Evolutionary conservation across 2,329 filamentous ascomycete genomes (phyloP).

Genomic region (Verticillium isaacii): DNA sequence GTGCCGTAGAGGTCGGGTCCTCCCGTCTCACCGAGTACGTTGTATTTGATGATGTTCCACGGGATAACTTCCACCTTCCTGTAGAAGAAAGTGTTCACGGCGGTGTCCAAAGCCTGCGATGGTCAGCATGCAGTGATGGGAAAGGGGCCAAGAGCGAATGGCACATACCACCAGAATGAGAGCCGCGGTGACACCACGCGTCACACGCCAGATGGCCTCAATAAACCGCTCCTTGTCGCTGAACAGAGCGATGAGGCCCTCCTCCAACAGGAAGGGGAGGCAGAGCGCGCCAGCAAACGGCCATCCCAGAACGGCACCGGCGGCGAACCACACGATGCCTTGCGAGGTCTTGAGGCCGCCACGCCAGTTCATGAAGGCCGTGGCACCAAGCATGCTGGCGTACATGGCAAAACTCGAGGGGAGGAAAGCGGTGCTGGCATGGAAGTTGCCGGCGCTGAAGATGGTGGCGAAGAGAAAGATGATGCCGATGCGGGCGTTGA

Average conservation of each 20-base stretch:
- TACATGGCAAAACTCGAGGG: constrained; percentile 98
- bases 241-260: constrained; percentile 54
- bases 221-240: constrained; percentile 55
- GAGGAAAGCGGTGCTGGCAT: constrained; percentile 80
- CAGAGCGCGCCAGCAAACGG: constrained; percentile 85
- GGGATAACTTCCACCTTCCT: constrained; percentile 71
- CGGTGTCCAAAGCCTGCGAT: constrained; percentile 60
- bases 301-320: constrained; percentile 86
- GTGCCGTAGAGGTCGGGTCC: constrained; percentile 93
- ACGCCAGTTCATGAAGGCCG: constrained; percentile 87
- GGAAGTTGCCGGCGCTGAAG: constrained; percentile 87
- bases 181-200: constrained; percentile 63
- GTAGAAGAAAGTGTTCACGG: constrained; percentile 81
- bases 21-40: constrained; percentile 76
- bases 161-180: constrained; percentile 63
- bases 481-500: constrained; percentile 80
- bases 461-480: constrained; percentile 76
- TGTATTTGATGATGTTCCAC: constrained; percentile 94
- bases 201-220: constrained; percentile 54
- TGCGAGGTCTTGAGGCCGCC: constrained; percentile 73
- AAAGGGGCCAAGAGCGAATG: background rate
- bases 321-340: constrained; percentile 87
- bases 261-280: constrained; percentile 76
- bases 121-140: background rate
- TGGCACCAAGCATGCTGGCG: constrained; percentile 76